Evolutionary conservation across 108 stramenopile species (phyloP), one percentile per base, ranked within the genome.

Genomic region (Fragilaria radians): DNA sequence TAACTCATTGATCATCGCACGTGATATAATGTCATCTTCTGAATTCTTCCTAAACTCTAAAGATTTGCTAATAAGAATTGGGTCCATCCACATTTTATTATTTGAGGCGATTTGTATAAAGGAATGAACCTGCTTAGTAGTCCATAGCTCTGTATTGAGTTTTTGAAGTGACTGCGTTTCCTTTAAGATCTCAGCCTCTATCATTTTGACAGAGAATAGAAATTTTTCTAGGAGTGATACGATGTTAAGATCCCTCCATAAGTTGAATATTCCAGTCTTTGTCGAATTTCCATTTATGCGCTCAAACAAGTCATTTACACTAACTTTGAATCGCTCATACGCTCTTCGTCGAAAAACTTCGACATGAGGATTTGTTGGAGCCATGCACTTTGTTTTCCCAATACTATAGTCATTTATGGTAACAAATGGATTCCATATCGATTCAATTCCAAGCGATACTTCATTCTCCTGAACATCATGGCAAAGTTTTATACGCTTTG

Each of bases 331-430:
- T 34, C 72, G 80, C 59, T 89, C 88, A 50, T 77, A 79, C 32
- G 63, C 68, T 23, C 88, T 74, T 49, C 81, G 79, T 28, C 88
- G 77, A 28, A 80, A 59, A 26, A 89, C 66, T 70, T 89, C 88
- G 5, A 82, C 72, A 0, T 71, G 64, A 4, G 88, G 82, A 57
- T 81, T 83, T 49, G 80, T 83, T 0, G 73, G 70, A 17, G 46
- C 28, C 2, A 27, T 49, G 3, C 5, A 28, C 22, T 27, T 11
- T 23, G 28, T n/a, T 1, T 45, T 2, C 2, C 18, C 1, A 32
- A 28, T 22, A 0, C 7, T 17, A 5, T 17, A 5, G 22, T 28
- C 19, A 22, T 17, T 14, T 26, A 54, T 57, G 19, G 48, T 56
- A 2, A 73, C 68, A 18, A 62, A 57, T 28, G 80, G 82, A 62